A percentile compares a stretch with the other conserved stretches of the same genome.
Conservation (phyloP, 257 asterid species). For the Mitragyna speciosa region DNA sequence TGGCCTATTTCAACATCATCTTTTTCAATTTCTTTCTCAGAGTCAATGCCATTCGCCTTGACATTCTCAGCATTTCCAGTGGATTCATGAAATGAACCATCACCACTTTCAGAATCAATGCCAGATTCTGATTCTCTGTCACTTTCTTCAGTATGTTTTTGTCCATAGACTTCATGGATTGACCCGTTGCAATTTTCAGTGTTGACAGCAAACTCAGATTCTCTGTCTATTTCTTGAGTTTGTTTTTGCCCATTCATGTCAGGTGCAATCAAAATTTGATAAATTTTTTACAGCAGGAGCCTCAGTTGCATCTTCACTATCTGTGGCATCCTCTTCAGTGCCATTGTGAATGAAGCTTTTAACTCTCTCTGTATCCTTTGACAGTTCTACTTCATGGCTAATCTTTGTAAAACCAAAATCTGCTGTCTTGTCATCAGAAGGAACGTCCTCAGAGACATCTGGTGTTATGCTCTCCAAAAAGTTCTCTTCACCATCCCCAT, state of each 20-base stretch:
- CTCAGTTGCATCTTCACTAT: conserved; percentile 15
- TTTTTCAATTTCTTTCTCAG: conserved; percentile 34
- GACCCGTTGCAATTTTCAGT: conserved; percentile 32
- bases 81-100: conserved; percentile 34
- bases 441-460: conserved; percentile 28
- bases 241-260: conserved; percentile 11
- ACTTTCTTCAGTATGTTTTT: conserved; percentile 29
- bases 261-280: conserved; percentile 11
- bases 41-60: conserved; percentile 20
- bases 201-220: conserved; percentile 36
- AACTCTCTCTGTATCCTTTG: neutral
- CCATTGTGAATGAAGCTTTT: conserved; percentile 18
- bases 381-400: conserved; percentile 3
- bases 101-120: conserved; percentile 33
- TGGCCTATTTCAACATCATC: conserved; percentile 27
- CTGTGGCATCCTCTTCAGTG: conserved; percentile 18
- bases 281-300: conserved; percentile 9
- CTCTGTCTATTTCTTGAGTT: conserved; percentile 43
- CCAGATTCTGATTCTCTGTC: conserved; percentile 46
- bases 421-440: conserved; percentile 28
- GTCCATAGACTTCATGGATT: conserved; percentile 27
- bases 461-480: conserved; percentile 17
- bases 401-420: conserved; percentile 14
- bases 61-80: conserved; percentile 37
- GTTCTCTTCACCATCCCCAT: conserved; percentile 24